Evolutionary conservation across 2,329 filamentous ascomycete genomes (phyloP).

Genomic region (Sclerotinia sclerotiorum): DNA sequence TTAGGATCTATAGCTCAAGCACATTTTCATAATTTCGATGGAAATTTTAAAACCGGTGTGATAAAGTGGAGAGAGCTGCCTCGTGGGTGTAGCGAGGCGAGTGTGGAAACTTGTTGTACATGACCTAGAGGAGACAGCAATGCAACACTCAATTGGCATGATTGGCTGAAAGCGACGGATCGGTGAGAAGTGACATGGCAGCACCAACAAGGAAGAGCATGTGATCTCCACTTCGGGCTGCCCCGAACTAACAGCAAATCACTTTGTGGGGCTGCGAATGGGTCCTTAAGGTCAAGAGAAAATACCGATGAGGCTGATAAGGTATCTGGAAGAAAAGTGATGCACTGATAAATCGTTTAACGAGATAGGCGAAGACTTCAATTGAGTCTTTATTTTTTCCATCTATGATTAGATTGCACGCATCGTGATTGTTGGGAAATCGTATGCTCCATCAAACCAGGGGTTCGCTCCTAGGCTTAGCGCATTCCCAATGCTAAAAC

Average conservation of each 20-base stretch:
- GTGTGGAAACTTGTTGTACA: constrained; percentile 18
- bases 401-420: not conserved
- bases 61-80: constrained; percentile 10
- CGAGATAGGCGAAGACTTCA: not conserved
- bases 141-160: not conserved
- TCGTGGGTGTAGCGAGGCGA: constrained; percentile 7
- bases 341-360: not conserved
- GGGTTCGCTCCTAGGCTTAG: constrained; percentile 4
- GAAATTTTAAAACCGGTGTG: constrained; percentile 1
- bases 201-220: constrained; percentile 7
- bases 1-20: constrained; percentile 10
- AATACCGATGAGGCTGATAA: not conserved
- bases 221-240: constrained; percentile 11
- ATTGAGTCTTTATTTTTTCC: not conserved
- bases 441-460: not conserved
- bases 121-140: constrained; percentile 17
- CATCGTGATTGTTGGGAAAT: not conserved
- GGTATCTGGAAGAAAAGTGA: not conserved
- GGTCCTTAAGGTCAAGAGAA: not conserved
- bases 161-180: constrained; percentile 10
- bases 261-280: constrained; percentile 13
- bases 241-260: constrained; percentile 17
- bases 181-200: constrained; percentile 6
- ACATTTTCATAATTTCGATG: constrained; percentile 1
- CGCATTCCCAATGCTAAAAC: not conserved